A percentile compares a stretch with the other conserved stretches of the same genome.
phyloP scores from a whole-genome alignment of 345 rosid genomes.

The Arabis hirsuta region DNA sequence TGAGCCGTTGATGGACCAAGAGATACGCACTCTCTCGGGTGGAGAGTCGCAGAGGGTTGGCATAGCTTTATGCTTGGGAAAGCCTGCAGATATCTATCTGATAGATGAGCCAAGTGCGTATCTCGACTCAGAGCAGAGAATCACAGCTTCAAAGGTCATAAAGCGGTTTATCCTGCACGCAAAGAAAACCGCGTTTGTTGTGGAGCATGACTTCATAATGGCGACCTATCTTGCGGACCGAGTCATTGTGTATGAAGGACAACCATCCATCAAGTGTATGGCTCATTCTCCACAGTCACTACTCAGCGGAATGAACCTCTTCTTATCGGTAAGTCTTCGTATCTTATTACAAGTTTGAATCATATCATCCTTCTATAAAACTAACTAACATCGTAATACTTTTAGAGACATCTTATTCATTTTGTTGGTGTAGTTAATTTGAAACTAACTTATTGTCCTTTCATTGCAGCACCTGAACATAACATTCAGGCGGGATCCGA shows the following conservation, averaged over 20 bases:
- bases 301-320: conserved; percentile 87
- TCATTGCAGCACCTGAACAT: conserved; percentile 73
- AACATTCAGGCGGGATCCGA: conserved; percentile 86
- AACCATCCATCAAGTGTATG: conserved; percentile 67
- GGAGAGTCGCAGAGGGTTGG: conserved; percentile 95
- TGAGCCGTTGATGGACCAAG: conserved; percentile 85
- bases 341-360: background rate
- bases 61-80: conserved; percentile 84
- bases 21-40: conserved; percentile 80
- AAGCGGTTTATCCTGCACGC: conserved; percentile 93
- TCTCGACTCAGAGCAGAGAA: conserved; percentile 94
- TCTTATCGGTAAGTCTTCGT: conserved; percentile 73
- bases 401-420: no score
- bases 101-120: conserved; percentile 93
- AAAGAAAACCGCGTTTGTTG: conserved; percentile 86
- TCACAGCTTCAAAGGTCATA: conserved; percentile 87
- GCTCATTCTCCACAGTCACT: conserved; percentile 88
- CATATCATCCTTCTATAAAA: background rate
- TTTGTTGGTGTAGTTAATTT: no score
- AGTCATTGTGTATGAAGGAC: conserved; percentile 87
- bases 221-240: conserved; percentile 85
- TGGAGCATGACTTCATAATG: conserved; percentile 94
- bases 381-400: background rate
- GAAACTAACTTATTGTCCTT: background rate
- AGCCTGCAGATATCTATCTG: conserved; percentile 91